These are phyloP conservation scores for Aspergillus fumigatus DNA, from an alignment of 2,329 filamentous ascomycete species.

Conservation along the genomic window DNA sequence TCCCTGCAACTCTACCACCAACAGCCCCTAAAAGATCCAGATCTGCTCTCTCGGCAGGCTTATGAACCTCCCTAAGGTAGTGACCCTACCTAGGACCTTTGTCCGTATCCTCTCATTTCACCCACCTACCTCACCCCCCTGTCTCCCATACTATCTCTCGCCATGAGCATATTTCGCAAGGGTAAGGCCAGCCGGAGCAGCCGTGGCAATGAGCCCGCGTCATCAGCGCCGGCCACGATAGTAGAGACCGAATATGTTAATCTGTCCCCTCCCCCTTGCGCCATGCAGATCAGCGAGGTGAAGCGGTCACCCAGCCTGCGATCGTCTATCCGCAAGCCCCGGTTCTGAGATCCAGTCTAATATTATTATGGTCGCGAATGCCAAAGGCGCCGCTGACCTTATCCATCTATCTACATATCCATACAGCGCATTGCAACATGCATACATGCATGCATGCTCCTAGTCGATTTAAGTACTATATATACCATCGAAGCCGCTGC, in stretches of 20 bases:
- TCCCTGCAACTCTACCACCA: background rate
- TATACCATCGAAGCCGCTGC: background rate
- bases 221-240: conserved; percentile 4
- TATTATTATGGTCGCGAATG: background rate
- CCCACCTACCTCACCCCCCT: background rate
- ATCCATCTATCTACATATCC: too few relatives aligned
- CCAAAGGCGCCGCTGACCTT: background rate
- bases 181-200: background rate
- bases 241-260: conserved; percentile 1
- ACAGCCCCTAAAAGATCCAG: background rate
- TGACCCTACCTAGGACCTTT: background rate
- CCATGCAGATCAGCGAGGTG: conserved; percentile 7
- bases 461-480: too few relatives aligned
- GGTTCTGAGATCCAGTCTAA: background rate
- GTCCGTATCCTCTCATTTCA: background rate
- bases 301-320: conserved; percentile 1
- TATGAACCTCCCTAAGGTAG: too few relatives aligned
- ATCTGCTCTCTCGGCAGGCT: too few relatives aligned
- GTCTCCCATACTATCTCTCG: conserved; percentile 1
- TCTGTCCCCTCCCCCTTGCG: conserved; percentile 1
- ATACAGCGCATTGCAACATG: background rate
- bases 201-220: background rate
- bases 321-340: background rate
- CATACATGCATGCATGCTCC: background rate
- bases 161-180: conserved; percentile 1